phyloP scores from a whole-genome alignment of 768 basidiomycete genomes.

The Podaxis sp. region DNA sequence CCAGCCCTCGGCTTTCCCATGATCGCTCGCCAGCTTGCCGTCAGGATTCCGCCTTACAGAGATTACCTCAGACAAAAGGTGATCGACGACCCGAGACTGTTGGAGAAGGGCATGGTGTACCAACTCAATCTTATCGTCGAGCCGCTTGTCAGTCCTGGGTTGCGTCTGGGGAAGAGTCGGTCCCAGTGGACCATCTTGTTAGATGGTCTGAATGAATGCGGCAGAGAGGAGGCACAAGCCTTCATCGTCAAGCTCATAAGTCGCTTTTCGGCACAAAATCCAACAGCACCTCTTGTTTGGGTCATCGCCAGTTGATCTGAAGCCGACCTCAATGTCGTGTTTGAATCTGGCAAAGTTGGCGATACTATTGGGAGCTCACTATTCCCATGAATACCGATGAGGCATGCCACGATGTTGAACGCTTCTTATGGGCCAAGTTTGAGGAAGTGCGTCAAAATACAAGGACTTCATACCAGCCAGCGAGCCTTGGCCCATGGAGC shows the following conservation, averaged over 20 bases:
- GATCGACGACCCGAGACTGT: not conserved
- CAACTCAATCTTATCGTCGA: not conserved
- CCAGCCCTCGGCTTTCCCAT: not conserved
- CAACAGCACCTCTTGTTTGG: not conserved
- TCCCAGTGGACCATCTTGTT: not conserved
- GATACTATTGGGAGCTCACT: not conserved
- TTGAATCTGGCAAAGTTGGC: not conserved
- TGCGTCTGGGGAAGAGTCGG: too few species aligned
- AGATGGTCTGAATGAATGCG: slow-evolving; percentile 4
- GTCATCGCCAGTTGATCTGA: slow-evolving; percentile 1
- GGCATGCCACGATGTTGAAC: not conserved
- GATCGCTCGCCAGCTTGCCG: not conserved
- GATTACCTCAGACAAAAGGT: not conserved
- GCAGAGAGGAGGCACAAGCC: not conserved
- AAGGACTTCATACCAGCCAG: not conserved
- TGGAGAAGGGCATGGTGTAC: slow-evolving; percentile 2
- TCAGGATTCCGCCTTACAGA: not conserved
- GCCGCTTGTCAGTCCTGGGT: not conserved
- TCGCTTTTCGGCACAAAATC: not conserved
- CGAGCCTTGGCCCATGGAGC: not conserved
- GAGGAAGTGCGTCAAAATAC: not conserved
- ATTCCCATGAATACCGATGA: not conserved
- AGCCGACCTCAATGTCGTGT: not conserved
- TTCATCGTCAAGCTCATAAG: not conserved
- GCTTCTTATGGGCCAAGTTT: not conserved